Evolutionary conservation across 2,329 filamentous ascomycete species (phyloP), one percentile per base, ranked within the genome.

Genomic region (Colletotrichum kahawae): DNA sequence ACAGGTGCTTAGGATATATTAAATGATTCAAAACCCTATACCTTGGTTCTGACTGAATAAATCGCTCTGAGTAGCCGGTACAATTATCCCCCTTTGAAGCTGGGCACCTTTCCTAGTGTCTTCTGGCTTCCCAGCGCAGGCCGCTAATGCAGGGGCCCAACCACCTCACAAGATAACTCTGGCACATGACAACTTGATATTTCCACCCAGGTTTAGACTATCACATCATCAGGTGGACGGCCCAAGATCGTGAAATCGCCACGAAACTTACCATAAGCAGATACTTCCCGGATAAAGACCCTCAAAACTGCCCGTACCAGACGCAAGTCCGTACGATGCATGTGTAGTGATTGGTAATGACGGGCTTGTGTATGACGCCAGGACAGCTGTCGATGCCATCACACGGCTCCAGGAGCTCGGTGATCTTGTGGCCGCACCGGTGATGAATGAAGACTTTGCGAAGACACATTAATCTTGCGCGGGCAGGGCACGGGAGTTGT

Each of bases 381-480:
- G 70, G 77, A 77, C 81, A 82, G 70, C 43, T 12, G 43, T 79
- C 79, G 69, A 80, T 78, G 57, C 79, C 66, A 18, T 78, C 79
- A 72, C 82, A 83, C 4, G 62, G 34, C 64, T 82, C 81, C 12
- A 79, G 31, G 18, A 81, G 77, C 63, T 81, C 78, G 5, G 81
- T 81, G 74, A 83, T 81, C n/a, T 74, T 74, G 75, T 83, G 82
- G 33, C 80, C 80, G 67, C 81, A 83, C 21, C 78, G 77, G 75
- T 83, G 81, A 76, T 83, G 81, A 70, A 81, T 80, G 64, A 81
- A 82, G 64, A 82, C 76, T 70, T 80, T 82, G 36, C 78, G 79
- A 48, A 68, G 66, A 66, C 82, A 82, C 80, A 82, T 81, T 16
- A 13, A 54, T 33, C 18, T 16, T 48, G 34, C 27, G 7, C n/a